Conservation (phyloP, 495 filamentous ascomycete genomes). For the Baudoinia panamericana region DNA sequence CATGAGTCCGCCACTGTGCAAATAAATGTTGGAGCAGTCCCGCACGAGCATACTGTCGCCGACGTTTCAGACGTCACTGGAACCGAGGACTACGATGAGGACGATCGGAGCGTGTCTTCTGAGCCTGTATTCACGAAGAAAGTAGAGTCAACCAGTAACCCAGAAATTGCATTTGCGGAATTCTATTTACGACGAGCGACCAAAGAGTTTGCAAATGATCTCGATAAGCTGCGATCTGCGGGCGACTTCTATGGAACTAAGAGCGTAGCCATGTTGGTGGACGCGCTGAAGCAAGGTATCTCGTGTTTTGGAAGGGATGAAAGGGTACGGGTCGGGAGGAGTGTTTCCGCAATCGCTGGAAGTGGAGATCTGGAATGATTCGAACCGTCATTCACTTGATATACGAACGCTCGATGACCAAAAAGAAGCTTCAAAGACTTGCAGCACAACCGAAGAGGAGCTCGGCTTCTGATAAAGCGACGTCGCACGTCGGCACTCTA, state of each 20-base stretch:
- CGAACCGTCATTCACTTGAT: too few relatives aligned
- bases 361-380: too few relatives aligned
- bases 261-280: slow-evolving; percentile 16
- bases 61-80: too few relatives aligned
- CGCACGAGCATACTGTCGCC: neutral
- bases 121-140: neutral
- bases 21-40: neutral
- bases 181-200: slow-evolving; percentile 21
- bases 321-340: slow-evolving; percentile 14
- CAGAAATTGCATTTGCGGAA: slow-evolving; percentile 14
- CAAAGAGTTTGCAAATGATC: slow-evolving; percentile 20
- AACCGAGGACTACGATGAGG: neutral
- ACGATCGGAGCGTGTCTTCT: neutral
- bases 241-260: slow-evolving; percentile 12
- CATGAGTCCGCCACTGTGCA: neutral
- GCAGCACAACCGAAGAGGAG: too few relatives aligned
- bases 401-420: too few relatives aligned
- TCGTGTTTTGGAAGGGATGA: slow-evolving; percentile 15
- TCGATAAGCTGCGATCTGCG: slow-evolving; percentile 19
- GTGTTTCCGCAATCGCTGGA: too few relatives aligned
- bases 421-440: too few relatives aligned
- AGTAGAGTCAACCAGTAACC: neutral
- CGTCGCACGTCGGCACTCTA: too few relatives aligned
- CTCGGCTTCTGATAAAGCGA: too few relatives aligned
- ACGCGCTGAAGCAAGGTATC: slow-evolving; percentile 17